These are phyloP conservation scores for Lachnellula occidentalis DNA, from an alignment of 2,329 filamentous ascomycete genomes.

Conservation along the genomic window DNA sequence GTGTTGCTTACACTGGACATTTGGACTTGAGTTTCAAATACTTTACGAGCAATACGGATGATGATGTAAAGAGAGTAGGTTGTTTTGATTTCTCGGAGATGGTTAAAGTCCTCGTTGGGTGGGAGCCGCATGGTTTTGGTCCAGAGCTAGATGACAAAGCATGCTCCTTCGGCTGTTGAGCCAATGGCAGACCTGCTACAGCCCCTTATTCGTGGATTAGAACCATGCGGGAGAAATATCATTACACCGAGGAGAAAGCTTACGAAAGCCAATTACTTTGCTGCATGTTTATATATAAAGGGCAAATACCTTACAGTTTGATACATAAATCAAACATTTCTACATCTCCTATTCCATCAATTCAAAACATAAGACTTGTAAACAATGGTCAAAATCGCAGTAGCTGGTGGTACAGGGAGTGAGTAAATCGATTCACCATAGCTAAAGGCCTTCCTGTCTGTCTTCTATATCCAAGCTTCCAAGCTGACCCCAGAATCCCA, in stretches of 20 bases:
- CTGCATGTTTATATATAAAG: not conserved
- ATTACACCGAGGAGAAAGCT: not conserved
- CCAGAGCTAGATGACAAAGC: not conserved
- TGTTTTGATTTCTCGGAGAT: not conserved
- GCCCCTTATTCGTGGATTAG: constrained; percentile 2
- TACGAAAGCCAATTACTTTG: not conserved
- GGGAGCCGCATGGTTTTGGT: not conserved
- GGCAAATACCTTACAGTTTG: not conserved
- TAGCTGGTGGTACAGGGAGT: constrained; percentile 43
- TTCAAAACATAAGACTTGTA: not conserved
- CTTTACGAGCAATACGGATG: too few relatives aligned
- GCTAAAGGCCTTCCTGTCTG: not conserved
- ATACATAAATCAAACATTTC: not conserved
- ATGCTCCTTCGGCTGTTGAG: too few relatives aligned
- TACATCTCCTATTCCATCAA: not conserved
- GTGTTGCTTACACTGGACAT: too few relatives aligned
- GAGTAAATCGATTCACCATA: constrained; percentile 11
- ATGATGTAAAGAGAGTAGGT: not conserved
- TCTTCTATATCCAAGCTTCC: not conserved
- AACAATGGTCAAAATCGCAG: constrained; percentile 40
- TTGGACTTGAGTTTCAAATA: too few relatives aligned
- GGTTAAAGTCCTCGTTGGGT: not conserved
- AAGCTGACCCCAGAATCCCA: constrained; percentile 1
- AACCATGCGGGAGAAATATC: constrained; percentile 3
- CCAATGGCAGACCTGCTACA: too few relatives aligned